Evolutionary conservation across 805 yeast species (phyloP), one percentile per base, ranked within the genome.

Genomic region (Maudiozyma pseudohumilis): DNA sequence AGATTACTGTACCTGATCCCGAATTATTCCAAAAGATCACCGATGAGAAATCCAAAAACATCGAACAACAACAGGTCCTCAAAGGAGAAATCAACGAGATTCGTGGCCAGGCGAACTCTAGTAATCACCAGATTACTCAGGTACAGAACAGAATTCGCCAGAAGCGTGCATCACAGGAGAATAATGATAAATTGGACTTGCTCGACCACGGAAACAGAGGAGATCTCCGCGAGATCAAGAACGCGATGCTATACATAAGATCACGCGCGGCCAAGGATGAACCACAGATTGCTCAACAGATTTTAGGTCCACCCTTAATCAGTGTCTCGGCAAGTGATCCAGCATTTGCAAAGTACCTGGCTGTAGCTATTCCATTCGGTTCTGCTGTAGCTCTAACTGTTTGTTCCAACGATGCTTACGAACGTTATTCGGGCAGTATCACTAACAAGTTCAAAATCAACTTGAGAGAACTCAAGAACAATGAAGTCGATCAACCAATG

Each of bases 251-350:
- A 15, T 61, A 33, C 45, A 51, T 57, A 18, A 53, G 70, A 29
- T 43, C 55, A 30, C 63, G 58, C 7, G 9, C 30, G 11, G 18
- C 15, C 6, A 20, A 28, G 13, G 70, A 45, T 4, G 47, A 47
- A 5, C 70, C 48, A 9, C 47, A 46, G 3, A 64, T 77, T 35
- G 51, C 58, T 33, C 59, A 60, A 1, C 55, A 59, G 10, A 73
- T 82, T 38, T 74, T 65, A 40, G 94, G 82, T 50, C 94, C 95
- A 1, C 88, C 96, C 0, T 58, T 79, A 7, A 63, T 86, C 20
- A 67, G 81, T 0, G 66, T 89, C 17, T 65, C 72, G 4, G 72
- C 79, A 0, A 65, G 64, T 1, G 71, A 77, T 40, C 54, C 60
- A 8, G 46, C 55, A 8, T 70, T 68, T 47, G 78, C 82, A 0